Percentiles rank a stretch among this genome's conserved stretches.
These are phyloP conservation scores for Phytophthora citricola DNA, from an alignment of 352 stramenopile genomes.

Conservation along the genomic window DNA sequence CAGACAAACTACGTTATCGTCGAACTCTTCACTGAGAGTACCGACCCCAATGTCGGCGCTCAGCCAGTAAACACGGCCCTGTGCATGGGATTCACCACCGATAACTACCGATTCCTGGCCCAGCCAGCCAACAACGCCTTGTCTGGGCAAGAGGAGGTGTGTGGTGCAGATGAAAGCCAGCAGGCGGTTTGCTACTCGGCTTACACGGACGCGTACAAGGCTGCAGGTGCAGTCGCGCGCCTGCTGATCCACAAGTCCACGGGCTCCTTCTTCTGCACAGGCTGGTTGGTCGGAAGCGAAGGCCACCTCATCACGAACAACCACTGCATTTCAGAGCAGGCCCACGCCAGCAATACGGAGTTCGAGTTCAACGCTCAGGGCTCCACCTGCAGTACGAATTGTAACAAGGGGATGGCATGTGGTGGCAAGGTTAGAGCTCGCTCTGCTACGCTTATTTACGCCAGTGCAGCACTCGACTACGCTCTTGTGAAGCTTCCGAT, in stretches of 20 bases:
- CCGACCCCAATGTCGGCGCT: constrained; percentile 18
- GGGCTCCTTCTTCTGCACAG: constrained; percentile 72
- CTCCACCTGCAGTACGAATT: constrained; percentile 43
- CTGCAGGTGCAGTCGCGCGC: constrained; percentile 51
- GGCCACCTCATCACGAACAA: constrained; percentile 83
- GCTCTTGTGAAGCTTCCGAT: constrained; percentile 67
- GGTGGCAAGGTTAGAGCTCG: constrained; percentile 40
- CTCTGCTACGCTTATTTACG: constrained; percentile 48
- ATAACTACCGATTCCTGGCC: constrained; percentile 50
- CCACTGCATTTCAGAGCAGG: constrained; percentile 67
- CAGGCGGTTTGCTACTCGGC: constrained; percentile 58
- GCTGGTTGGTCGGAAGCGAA: constrained; percentile 76
- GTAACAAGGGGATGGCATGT: constrained; percentile 50
- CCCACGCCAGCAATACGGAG: constrained; percentile 60
- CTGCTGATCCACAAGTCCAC: constrained; percentile 70
- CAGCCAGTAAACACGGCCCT: constrained; percentile 33
- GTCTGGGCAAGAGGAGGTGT: constrained; percentile 56
- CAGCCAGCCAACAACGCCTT: constrained; percentile 32
- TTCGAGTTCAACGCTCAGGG: constrained; percentile 74
- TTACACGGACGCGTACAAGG: constrained; percentile 28
- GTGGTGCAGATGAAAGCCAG: constrained; percentile 62
- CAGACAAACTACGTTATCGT: constrained; percentile 49
- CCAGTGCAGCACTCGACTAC: constrained; percentile 57
- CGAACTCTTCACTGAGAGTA: constrained; percentile 51
- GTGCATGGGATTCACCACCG: constrained; percentile 59